Percentiles rank a stretch among this genome's conserved stretches.
Conservation (phyloP, 768 basidiomycete species). For the Pseudohyphozyma bogoriensis region DNA sequence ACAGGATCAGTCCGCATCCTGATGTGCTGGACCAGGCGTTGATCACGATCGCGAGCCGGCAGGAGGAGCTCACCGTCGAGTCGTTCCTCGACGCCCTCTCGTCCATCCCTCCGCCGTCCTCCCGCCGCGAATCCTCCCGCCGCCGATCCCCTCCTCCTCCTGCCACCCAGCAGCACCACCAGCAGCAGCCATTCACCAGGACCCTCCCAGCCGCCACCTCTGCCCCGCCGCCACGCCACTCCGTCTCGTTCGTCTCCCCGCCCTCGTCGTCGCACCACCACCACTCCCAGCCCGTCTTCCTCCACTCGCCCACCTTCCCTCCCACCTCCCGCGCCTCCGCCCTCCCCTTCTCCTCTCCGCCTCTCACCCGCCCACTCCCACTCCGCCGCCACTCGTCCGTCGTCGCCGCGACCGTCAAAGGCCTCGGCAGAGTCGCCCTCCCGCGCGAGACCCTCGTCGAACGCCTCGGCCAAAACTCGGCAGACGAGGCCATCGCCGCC, state of each 20-base stretch:
- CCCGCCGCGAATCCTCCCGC: not conserved
- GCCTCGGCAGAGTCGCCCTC: conserved; percentile 26
- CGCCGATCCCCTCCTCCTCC: not conserved
- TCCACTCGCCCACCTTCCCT: not conserved
- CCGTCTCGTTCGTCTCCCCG: not conserved
- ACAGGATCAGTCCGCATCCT: conserved; percentile 14
- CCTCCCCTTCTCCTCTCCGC: conserved; percentile 1
- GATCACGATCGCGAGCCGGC: not conserved
- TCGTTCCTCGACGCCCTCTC: conserved; percentile 19
- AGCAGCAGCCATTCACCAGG: not conserved
- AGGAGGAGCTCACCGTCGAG: conserved; percentile 7
- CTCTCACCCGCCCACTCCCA: not conserved
- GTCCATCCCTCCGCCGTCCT: conserved; percentile 6
- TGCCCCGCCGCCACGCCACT: not conserved
- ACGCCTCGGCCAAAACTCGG: not conserved
- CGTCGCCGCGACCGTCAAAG: conserved; percentile 9
- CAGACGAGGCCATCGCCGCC: conserved; percentile 1
- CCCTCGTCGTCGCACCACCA: not conserved
- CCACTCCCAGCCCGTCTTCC: not conserved
- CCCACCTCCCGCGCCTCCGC: not conserved
- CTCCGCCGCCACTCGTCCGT: not conserved
- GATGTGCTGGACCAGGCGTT: conserved; percentile 20
- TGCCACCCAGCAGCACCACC: not conserved
- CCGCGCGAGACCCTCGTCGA: conserved; percentile 12
- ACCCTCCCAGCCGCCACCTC: not conserved